Evolutionary conservation across 202 grass and related monocot species (phyloP).

Genomic region (Hordeum pubiflorum): DNA sequence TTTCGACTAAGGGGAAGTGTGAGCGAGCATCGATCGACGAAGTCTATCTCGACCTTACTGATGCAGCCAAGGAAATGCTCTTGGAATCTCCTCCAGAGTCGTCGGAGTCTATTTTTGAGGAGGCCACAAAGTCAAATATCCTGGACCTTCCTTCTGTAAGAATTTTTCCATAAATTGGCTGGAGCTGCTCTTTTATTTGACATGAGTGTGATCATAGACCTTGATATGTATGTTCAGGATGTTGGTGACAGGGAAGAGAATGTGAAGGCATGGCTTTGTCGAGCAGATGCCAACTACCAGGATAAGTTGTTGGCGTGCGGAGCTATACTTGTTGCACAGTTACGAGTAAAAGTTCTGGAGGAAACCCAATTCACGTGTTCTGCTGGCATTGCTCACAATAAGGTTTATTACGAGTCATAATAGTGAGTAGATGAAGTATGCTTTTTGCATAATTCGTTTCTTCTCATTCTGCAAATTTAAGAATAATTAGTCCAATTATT

Average conservation of each 20-base stretch:
- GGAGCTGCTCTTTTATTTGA: background rate
- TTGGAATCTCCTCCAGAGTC: constrained; percentile 51
- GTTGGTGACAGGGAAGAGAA: constrained; percentile 42
- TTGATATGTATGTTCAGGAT: constrained; percentile 40
- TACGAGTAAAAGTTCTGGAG: constrained; percentile 65
- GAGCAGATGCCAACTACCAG: constrained; percentile 49
- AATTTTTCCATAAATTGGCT: background rate
- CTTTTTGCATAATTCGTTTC: background rate
- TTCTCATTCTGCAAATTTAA: background rate
- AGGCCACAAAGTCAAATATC: constrained; percentile 71
- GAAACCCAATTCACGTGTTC: constrained; percentile 92
- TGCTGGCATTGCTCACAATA: constrained; percentile 92
- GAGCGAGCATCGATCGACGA: constrained; percentile 93
- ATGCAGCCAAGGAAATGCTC: constrained; percentile 74
- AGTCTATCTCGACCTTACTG: constrained; percentile 96
- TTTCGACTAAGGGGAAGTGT: constrained; percentile 78
- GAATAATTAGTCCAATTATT: background rate
- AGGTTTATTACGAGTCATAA: constrained; percentile 46
- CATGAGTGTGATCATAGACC: background rate
- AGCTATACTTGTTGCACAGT: constrained; percentile 77
- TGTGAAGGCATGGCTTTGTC: constrained; percentile 66
- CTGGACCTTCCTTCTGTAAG: constrained; percentile 62
- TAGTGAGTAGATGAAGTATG: constrained; percentile 23
- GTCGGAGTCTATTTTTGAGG: constrained; percentile 47
- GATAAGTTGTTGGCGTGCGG: constrained; percentile 79